Base-by-base conservation (phyloP, 176 grass and related monocot species). In the Aegilops sharonensis region DNA sequence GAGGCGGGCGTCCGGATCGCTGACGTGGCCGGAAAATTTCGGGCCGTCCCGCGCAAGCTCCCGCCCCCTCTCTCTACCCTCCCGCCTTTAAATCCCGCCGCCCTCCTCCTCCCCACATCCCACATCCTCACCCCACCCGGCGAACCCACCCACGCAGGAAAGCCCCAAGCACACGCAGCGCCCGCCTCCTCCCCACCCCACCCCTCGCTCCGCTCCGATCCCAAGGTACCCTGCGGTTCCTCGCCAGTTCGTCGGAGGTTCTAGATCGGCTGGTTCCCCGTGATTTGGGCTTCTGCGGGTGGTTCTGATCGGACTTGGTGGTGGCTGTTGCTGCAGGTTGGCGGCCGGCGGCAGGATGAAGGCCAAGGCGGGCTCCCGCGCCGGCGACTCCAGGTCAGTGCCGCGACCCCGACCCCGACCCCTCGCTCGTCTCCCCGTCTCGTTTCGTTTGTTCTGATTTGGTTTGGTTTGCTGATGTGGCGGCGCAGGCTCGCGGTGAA, bases 401-500 rank as follows among this genome's bases (percentile, higher is more conserved):
- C 31, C 2, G 60, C 20, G 20, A 36, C 32, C 36, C 8, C 40
- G 6, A 3, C 32, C 36, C 8, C 40, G 6, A 3, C 15, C 25
- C 12, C 25, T 32, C 39, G 3, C 36, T 9, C 9, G 0, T n/a
- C 68, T 23, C 11, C 18, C 14, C 12, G 50, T 18, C 50, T 54
- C 50, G 24, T 4, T 24, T 5, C 47, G 5, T 70, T 77, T 21
- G 0, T 45, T 45, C 42, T 45, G 42, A 45, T 45, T 45, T 15
- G 37, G 18, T 2, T 40, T 2, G 1, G 36, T 88, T 64, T 8
- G 65, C 15, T 68, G 43, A 29, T 72, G 43, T 7, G 50, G 15
- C 0, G 15, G 5, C 23, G 39, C 70, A 94, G 94, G 84, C 91
- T 97, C 52, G 68, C 90, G 6, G 90, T 91, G 90, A 97, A 84